phyloP scores from a whole-genome alignment of 441 rosid species.

The Arabidopsis lyrata region DNA sequence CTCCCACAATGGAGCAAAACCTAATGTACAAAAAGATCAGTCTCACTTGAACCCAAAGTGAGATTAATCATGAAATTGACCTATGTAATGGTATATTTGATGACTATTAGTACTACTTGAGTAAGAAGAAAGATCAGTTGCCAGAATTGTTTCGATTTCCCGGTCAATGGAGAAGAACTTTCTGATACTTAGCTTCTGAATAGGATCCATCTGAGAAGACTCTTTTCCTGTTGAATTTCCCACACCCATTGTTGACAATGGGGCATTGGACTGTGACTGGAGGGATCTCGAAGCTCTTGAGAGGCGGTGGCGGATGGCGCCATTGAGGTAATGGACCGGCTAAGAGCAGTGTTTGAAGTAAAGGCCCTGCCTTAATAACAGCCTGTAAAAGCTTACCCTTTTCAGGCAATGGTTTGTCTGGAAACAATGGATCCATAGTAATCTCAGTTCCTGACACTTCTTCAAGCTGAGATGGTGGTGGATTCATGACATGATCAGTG shows the following conservation, averaged over 20 bases:
- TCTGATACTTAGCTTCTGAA: conserved; percentile 69
- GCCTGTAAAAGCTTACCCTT: conserved; percentile 91
- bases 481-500: conserved; percentile 33
- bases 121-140: conserved; percentile 24
- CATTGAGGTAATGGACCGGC: conserved; percentile 95
- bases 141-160: conserved; percentile 4
- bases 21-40: conserved; percentile 32
- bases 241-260: conserved; percentile 53
- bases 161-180: conserved; percentile 67
- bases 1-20: conserved; percentile 20
- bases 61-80: conserved; percentile 13
- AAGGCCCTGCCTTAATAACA: conserved; percentile 91
- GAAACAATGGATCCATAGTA: conserved; percentile 38
- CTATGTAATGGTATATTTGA: conserved; percentile 36
- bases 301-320: conserved; percentile 88
- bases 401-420: conserved; percentile 73
- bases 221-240: conserved; percentile 71
- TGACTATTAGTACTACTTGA: conserved; percentile 39
- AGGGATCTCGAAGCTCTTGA: conserved; percentile 82
- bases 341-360: conserved; percentile 80
- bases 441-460: conserved; percentile 31
- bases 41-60: conserved; percentile 26
- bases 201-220: conserved; percentile 57
- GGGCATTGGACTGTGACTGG: conserved; percentile 70
- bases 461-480: conserved; percentile 46